These are phyloP conservation scores for Gryganskiella cystojenkinii DNA, from an alignment of 192 early-diverging fungal genomes.

Conservation along the genomic window DNA sequence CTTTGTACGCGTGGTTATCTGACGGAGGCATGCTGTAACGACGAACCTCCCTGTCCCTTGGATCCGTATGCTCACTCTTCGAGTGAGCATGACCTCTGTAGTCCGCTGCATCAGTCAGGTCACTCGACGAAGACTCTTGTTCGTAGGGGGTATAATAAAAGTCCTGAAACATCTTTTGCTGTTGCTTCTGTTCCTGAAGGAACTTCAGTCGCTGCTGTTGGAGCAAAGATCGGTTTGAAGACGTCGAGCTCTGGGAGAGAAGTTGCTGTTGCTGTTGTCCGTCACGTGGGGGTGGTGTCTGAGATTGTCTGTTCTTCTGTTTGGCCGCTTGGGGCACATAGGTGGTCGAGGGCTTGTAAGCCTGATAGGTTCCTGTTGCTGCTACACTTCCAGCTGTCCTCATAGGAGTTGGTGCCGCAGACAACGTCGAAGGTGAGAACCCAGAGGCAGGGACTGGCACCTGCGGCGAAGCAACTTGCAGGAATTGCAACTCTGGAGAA, in stretches of 20 bases:
- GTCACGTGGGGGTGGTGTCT: neutral
- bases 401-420: no score
- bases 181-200: constrained; percentile 7
- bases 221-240: neutral
- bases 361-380: constrained; percentile 6
- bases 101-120: no score
- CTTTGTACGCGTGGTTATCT: constrained; percentile 11
- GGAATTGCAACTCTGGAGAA: constrained; percentile 42
- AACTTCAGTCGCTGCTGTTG: neutral
- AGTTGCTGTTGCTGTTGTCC: constrained; percentile 2
- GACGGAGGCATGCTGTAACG: neutral
- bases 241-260: neutral
- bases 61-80: neutral
- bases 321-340: constrained; percentile 35
- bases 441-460: neutral
- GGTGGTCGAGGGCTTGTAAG: constrained; percentile 33
- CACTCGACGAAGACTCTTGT: constrained; percentile 9
- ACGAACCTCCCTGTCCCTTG: neutral
- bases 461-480: constrained; percentile 34
- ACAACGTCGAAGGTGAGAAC: neutral
- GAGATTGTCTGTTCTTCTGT: constrained; percentile 25
- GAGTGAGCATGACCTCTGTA: no score
- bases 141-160: constrained; percentile 31
- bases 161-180: constrained; percentile 17
- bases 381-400: neutral